phyloP scores from a whole-genome alignment of 805 yeast genomes.

The Schwanniomyces sp. region DNA sequence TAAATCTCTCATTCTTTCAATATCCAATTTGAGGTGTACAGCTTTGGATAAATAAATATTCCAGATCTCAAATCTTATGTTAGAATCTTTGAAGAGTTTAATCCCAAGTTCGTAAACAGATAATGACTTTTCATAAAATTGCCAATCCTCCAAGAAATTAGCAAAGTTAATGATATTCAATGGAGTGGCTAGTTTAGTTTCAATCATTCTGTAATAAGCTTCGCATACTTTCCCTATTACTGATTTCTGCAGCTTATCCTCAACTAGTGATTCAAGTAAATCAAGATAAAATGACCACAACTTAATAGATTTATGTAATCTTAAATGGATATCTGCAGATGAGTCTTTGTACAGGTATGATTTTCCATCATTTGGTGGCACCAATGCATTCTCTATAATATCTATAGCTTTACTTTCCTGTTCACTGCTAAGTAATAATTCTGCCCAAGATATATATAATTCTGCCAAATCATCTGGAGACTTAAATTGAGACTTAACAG shows the following conservation, averaged over 20 bases:
- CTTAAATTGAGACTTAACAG: slow-evolving; percentile 68
- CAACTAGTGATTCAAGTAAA: slow-evolving; percentile 57
- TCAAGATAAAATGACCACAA: slow-evolving; percentile 79
- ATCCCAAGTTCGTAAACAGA: slow-evolving; percentile 69
- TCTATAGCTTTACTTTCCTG: slow-evolving; percentile 43
- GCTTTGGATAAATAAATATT: slow-evolving; percentile 60
- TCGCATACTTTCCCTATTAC: slow-evolving; percentile 16
- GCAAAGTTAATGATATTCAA: slow-evolving; percentile 66
- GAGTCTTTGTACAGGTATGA: slow-evolving; percentile 35
- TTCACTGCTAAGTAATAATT: slow-evolving; percentile 53
- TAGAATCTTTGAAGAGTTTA: slow-evolving; percentile 57
- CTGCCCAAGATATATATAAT: slow-evolving; percentile 77
- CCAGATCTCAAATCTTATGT: slow-evolving; percentile 65
- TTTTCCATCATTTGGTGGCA: slow-evolving; percentile 9
- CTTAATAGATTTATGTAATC: slow-evolving; percentile 58
- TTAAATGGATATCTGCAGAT: slow-evolving; percentile 51
- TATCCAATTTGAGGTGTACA: slow-evolving; percentile 19
- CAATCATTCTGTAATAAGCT: slow-evolving; percentile 30
- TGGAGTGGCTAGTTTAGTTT: slow-evolving; percentile 67
- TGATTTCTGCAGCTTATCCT: slow-evolving; percentile 29
- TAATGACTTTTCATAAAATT: slow-evolving; percentile 50
- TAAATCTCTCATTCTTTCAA: slow-evolving; percentile 55
- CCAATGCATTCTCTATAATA: slow-evolving; percentile 33
- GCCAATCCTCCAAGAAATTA: slow-evolving; percentile 50
- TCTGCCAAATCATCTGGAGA: slow-evolving; percentile 63